Evolutionary conservation across 2,329 filamentous ascomycete genomes (phyloP), one percentile per base, ranked within the genome.

Genomic region (Diaporthe destruens): DNA sequence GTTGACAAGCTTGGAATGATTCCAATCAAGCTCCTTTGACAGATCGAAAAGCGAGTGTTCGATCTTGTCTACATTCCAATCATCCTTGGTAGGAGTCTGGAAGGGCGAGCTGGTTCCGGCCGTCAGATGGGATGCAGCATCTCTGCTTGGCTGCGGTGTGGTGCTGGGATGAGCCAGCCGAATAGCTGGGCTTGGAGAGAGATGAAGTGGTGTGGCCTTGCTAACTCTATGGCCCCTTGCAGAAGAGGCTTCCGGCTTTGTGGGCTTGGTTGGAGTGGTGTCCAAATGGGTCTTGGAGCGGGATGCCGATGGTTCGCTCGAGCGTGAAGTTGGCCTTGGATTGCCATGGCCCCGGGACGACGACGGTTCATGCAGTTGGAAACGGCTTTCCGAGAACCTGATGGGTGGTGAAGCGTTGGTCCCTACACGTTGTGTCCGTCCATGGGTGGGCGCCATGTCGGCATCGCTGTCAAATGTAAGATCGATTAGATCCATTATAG

Each of bases 31-130:
- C 32, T 87, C 83, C 44, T 80, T 79, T 20, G 83, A 81, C 66
- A 85, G 84, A 2, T 78, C 74, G 11, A 78, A 80, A 36, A 89
- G 80, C 7, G 80, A 78, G 6, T 78, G 75, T 44, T 84, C 83
- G n/a, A 89, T 80, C 69, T 83, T 82, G 2, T 82, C 80, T 23
- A 84, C 77, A 2, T 84, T 84, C 84, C 85, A 87, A 2, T 84
- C 83, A 3, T 72, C 54, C 65, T 79, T 79, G 57, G 77, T 80
- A 5, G 81, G 80, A 12, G 81, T 82, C 54, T 80, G 79, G 44
- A 69, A 75, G 72, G 77, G 80, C 4, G 80, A 79, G 6, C 79
- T 81, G 70, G 77, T 55, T 18, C 23, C 29, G 12, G 16, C 25
- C 77, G 11, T 18, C 65, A 44, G 44, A 54, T 34, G 44, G 18